Percentiles rank a stretch among this genome's conserved stretches.
These are phyloP conservation scores for Phalaenopsis equestris DNA, from an alignment of 106 monocot genomes.

Conservation along the genomic window DNA sequence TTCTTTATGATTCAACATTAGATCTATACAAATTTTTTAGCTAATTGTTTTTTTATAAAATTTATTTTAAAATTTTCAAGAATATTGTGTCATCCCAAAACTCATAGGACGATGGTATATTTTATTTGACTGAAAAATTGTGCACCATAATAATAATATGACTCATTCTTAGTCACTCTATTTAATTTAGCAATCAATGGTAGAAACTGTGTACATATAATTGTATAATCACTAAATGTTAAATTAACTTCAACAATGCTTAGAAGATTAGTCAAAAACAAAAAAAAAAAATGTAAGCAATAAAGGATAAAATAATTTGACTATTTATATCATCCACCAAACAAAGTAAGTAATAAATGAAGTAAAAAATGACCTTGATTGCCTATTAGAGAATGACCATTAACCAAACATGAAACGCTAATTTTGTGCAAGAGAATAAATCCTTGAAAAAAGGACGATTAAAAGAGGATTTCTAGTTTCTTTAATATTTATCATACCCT, in stretches of 20 bases:
- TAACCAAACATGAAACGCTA: neutral
- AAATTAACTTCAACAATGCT: neutral
- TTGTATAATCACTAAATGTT: neutral
- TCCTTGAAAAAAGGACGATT: neutral
- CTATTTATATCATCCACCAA: neutral
- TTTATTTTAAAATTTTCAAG: neutral
- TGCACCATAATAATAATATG: neutral
- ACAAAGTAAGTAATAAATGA: neutral
- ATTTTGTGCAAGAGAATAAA: neutral
- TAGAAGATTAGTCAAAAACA: neutral
- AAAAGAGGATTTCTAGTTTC: neutral
- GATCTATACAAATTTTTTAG: neutral
- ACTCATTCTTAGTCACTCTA: neutral
- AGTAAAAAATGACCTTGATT: neutral
- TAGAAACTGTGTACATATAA: neutral
- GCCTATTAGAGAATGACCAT: neutral
- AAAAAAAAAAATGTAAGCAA: neutral
- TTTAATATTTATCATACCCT: constrained; percentile 29
- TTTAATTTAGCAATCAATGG: neutral
- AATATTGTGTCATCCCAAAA: neutral
- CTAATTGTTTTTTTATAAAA: neutral
- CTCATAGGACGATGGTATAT: neutral
- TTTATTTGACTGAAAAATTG: neutral
- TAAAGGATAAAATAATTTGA: neutral
- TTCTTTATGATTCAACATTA: neutral